Evolutionary conservation across 2,329 filamentous ascomycete species (phyloP).

Genomic region (Penicillium brasilianum): DNA sequence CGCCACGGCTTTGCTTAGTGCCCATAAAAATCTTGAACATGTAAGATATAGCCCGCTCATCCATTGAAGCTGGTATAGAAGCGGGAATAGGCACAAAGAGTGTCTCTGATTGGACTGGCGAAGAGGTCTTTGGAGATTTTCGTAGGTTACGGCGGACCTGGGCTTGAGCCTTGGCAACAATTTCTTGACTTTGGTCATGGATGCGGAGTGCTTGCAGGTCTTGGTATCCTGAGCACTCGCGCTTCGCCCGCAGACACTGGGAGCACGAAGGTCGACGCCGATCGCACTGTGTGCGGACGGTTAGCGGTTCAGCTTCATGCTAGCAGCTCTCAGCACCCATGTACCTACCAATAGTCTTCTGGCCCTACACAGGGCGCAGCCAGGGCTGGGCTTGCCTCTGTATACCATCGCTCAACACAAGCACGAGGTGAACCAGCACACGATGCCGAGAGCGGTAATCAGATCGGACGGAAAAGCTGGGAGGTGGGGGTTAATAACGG

Average conservation of each 20-base stretch:
- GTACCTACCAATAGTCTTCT: neutral
- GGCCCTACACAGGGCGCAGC: neutral
- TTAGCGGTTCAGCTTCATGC: neutral
- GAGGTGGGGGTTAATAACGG: neutral
- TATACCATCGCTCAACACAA: neutral
- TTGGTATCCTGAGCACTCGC: slow-evolving; percentile 30
- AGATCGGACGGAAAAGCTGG: neutral
- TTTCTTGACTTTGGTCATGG: slow-evolving; percentile 29
- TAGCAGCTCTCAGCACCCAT: neutral
- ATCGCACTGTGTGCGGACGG: slow-evolving; percentile 26
- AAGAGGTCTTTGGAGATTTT: neutral
- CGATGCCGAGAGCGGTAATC: neutral
- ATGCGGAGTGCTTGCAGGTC: slow-evolving; percentile 25
- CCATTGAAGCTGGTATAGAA: slow-evolving; percentile 3
- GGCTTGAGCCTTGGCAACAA: slow-evolving; percentile 20
- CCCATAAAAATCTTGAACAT: slow-evolving; percentile 21
- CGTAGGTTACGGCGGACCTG: neutral
- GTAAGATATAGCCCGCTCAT: slow-evolving; percentile 17
- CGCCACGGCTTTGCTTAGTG: slow-evolving; percentile 8
- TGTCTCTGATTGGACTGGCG: neutral
- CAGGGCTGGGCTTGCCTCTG: slow-evolving; percentile 1
- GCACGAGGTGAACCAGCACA: neutral
- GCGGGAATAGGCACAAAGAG: neutral
- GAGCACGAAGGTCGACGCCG: slow-evolving; percentile 28
- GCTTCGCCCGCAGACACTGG: slow-evolving; percentile 25